Base-by-base conservation (phyloP, 768 basidiomycete species). In the Mycena galopus region DNA sequence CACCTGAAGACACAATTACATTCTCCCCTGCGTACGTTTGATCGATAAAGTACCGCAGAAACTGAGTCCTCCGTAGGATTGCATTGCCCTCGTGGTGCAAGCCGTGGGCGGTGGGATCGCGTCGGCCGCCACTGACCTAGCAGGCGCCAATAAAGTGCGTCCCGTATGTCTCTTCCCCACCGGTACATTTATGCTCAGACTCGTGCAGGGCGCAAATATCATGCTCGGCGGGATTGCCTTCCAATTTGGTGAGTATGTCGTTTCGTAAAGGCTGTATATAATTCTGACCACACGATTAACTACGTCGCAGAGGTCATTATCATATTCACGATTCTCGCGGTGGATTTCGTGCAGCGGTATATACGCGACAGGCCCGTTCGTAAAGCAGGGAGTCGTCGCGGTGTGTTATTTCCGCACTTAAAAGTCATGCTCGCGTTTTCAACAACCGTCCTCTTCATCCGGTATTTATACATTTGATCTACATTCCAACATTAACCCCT, bases 151-250 rank as follows among this genome's bases (percentile, higher is more conserved):
- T 30, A 6, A 11, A 21, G 61, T 63, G 5, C 25, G 66, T 51
- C 29, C 35, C 23, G 17, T 14, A 23, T 2, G 39, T 14, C 3
- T 8, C 1, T 32, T 10, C 19, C 23, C 23, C 21, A 21, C 3
- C 16, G 12, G 0, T 12, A 9, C 58, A 32, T n/a, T 5, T 32
- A 1, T 4, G 10, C 9, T 47, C 8, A 8, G 10, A 19, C 39
- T 10, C 14, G 19, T 51, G 7, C 37, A 67, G 59, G 71, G 71
- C 32, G 65, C 71, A 3, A 21, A 66, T 16, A 32, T 72, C 23
- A 92, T 92, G 91, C 84, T 91, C 14, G 89, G 81, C 3, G 92
- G 92, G 58, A 92, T 94, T 70, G 82, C 82, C 19, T 86, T 92
- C 75, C 91, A 93, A 76, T 79, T 91, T 29, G 75, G 86, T 86